Evolutionary conservation across 2,329 filamentous ascomycete genomes (phyloP), one percentile per base, ranked within the genome.

Genomic region (Neonectria sp.): DNA sequence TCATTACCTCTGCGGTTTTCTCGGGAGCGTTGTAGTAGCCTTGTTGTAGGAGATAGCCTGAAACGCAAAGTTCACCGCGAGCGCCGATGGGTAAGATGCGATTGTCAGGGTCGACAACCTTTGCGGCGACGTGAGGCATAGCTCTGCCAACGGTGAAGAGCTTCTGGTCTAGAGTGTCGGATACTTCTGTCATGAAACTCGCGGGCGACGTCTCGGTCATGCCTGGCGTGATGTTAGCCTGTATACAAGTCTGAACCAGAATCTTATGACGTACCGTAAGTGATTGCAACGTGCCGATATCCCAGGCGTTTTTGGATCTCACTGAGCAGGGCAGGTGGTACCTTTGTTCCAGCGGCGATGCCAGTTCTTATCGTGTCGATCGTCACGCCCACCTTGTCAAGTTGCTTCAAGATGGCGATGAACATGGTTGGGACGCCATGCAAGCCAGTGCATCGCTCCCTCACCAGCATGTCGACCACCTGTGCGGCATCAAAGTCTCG

Each of bases 361-460:
- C 21, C 21, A 21, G 21, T 21, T 21, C 21, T 21, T 21, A 21
- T 21, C 21, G 21, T 21, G 21, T 21, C 21, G 21, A 21, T 21
- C 21, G 21, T 21, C 21, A 21, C 21, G 21, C 21, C 21, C 21
- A 21, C 21, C 21, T 21, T 21, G 21, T 21, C 21, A 21, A 21
- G 21, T 21, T 21, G 21, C 21, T 21, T 66, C 67, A 12, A 93
- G 82, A 69, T 91, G 9, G 91, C 87, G 21, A 91, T 83, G 75
- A 93, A 93, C 91, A 93, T 93, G 5, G 91, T 92, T 2, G 91
- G 91, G 0, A 93, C 80, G 2, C 79, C 80, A 58, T 80, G 76
- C 12, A 82, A 70, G 0, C 88, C 91, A 1, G 91, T 93, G 53
- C 21, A 21, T 21, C 21, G 21, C 21, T 21, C 21, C 21, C 21